These are phyloP conservation scores for Mollisiaceae sp. DNA, from an alignment of 2,329 filamentous ascomycete species.

Conservation along the genomic window DNA sequence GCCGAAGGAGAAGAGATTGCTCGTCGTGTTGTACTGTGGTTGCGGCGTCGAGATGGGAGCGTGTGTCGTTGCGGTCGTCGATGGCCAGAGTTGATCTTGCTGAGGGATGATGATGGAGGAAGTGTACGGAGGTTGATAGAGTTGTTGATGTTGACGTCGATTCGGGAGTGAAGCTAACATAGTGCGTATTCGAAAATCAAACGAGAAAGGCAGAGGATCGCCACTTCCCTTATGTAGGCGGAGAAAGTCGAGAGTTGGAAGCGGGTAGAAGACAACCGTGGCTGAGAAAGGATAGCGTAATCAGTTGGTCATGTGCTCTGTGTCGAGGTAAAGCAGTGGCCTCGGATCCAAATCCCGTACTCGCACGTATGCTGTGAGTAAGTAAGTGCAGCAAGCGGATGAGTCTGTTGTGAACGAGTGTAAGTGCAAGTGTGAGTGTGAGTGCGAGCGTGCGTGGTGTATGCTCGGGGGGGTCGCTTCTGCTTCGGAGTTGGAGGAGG, in stretches of 20 bases:
- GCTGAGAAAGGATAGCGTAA: constrained; percentile 22
- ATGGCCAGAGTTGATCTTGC: constrained; percentile 23
- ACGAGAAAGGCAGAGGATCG: constrained; percentile 6
- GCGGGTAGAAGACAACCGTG: constrained; percentile 16
- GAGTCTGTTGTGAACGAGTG: neutral
- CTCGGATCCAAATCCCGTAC: neutral
- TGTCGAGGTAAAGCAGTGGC: neutral
- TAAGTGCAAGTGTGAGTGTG: neutral
- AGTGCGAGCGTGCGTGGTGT: neutral
- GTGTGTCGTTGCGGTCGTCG: constrained; percentile 20
- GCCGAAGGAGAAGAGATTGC: constrained; percentile 32
- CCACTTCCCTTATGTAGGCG: constrained; percentile 20
- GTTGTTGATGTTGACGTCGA: constrained; percentile 21
- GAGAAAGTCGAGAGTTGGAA: constrained; percentile 14
- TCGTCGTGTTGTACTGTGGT: constrained; percentile 27
- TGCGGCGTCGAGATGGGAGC: constrained; percentile 27
- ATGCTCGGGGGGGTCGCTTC: neutral
- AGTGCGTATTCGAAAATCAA: constrained; percentile 15
- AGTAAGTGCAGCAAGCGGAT: neutral
- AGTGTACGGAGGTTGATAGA: constrained; percentile 12
- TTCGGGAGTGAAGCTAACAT: constrained; percentile 27
- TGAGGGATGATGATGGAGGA: constrained; percentile 24
- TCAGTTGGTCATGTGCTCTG: constrained; percentile 22
- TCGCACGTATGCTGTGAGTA: neutral
- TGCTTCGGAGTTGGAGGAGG: neutral